Evolutionary conservation across 306 rosid species (phyloP).

Genomic region (Fragaria ananassa): DNA sequence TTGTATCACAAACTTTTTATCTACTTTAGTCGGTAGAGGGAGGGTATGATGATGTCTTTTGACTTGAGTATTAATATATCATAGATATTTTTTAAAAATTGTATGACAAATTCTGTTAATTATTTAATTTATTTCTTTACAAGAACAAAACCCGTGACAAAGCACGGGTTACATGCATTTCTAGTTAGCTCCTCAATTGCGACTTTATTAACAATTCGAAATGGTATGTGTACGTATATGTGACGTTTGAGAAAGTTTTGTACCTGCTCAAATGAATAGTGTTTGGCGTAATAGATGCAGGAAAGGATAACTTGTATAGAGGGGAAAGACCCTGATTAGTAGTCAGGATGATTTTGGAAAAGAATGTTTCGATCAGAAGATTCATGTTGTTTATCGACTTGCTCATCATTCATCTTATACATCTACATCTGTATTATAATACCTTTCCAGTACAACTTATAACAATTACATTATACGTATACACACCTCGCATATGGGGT

Average conservation of each 20-base stretch:
- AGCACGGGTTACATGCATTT: too few species aligned
- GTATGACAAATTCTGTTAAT: too few species aligned
- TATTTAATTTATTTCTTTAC: too few species aligned
- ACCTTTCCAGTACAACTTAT: neutral
- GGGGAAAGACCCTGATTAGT: neutral
- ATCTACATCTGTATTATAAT: neutral
- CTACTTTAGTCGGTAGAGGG: too few species aligned
- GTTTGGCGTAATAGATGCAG: neutral
- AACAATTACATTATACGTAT: neutral
- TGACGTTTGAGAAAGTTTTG: neutral
- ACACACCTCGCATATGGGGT: too few species aligned
- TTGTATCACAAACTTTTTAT: too few species aligned
- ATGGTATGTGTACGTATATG: neutral
- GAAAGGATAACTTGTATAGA: neutral
- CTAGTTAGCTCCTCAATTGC: too few species aligned
- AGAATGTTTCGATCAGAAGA: neutral
- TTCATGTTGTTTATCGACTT: neutral
- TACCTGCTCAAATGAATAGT: neutral
- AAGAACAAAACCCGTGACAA: too few species aligned
- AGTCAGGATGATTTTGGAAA: neutral
- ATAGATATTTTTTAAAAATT: too few species aligned
- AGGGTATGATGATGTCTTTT: too few species aligned
- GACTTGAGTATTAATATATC: too few species aligned
- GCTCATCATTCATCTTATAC: neutral
- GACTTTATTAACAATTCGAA: constrained; percentile 37